Evolutionary conservation across 805 yeast species (phyloP).

Genomic region (Kazachstania kunashirensis): DNA sequence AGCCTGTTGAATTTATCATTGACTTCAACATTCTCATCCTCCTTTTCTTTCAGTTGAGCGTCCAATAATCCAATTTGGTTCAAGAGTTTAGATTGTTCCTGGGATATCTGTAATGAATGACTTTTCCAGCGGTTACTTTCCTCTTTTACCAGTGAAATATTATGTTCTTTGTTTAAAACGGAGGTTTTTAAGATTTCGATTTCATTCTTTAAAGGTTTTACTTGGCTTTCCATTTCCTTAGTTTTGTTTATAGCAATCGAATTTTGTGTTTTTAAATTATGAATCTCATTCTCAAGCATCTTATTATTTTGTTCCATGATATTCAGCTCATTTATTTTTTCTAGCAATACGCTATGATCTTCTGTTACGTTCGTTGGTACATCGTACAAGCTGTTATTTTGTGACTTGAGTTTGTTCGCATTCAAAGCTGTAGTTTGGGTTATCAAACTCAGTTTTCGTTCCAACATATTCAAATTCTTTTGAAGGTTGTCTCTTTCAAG

Average conservation of each 20-base stretch:
- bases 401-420: too few species aligned
- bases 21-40: constrained; percentile 27
- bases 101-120: constrained; percentile 15
- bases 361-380: background rate
- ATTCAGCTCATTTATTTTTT: constrained; percentile 2
- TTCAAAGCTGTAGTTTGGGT: background rate
- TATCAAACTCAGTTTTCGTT: constrained; percentile 2
- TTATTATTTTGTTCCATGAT: constrained; percentile 4
- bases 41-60: constrained; percentile 14
- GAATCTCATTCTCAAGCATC: background rate
- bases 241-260: background rate
- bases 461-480: background rate
- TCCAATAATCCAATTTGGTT: constrained; percentile 16
- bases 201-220: constrained; percentile 1
- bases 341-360: background rate
- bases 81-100: too few species aligned
- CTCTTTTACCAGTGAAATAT: constrained; percentile 6
- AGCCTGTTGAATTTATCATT: constrained; percentile 27
- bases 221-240: background rate
- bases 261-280: background rate
- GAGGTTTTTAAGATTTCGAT: background rate
- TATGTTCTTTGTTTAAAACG: constrained; percentile 19
- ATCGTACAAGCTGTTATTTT: background rate
- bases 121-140: constrained; percentile 16
- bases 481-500: constrained; percentile 7